Evolutionary conservation across 371 early-diverging fungal species (phyloP).

Genomic region (Capniomyces stellatus): DNA sequence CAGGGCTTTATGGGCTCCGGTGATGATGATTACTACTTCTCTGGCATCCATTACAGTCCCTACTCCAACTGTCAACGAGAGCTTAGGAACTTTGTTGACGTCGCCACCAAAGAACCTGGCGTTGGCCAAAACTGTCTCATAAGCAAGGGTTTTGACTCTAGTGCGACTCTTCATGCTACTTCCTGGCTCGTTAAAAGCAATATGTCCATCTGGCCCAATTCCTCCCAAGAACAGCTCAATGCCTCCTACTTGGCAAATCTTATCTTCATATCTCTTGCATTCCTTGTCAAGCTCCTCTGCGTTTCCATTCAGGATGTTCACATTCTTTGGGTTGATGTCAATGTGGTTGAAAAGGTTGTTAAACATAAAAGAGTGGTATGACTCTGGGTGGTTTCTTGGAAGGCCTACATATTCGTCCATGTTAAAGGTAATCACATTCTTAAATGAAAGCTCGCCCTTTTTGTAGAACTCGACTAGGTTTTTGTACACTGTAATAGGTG

Average conservation of each 20-base stretch:
- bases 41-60: slow-evolving; percentile 75
- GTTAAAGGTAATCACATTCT: slow-evolving; percentile 41
- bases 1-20: slow-evolving; percentile 67
- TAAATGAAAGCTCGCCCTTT: slow-evolving; percentile 34
- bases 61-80: slow-evolving; percentile 76
- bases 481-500: slow-evolving; percentile 58
- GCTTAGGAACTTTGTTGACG: slow-evolving; percentile 70
- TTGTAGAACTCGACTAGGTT: slow-evolving; percentile 32
- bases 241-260: slow-evolving; percentile 56
- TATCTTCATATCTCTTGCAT: slow-evolving; percentile 58
- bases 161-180: slow-evolving; percentile 67
- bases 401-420: slow-evolving; percentile 44
- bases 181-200: slow-evolving; percentile 86
- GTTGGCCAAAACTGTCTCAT: slow-evolving; percentile 78
- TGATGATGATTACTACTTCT: slow-evolving; percentile 69
- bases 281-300: slow-evolving; percentile 60
- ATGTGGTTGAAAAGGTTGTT: slow-evolving; percentile 65
- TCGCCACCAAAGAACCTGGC: slow-evolving; percentile 76
- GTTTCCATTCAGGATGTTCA: slow-evolving; percentile 69
- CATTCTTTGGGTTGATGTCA: slow-evolving; percentile 56
- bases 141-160: slow-evolving; percentile 74
- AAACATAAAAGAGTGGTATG: slow-evolving; percentile 80
- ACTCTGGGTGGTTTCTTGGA: slow-evolving; percentile 53
- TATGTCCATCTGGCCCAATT: slow-evolving; percentile 80
- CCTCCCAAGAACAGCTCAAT: slow-evolving; percentile 68